Evolutionary conservation across 306 rosid genomes (phyloP).

Genomic region (Lathyrus sativus): DNA sequence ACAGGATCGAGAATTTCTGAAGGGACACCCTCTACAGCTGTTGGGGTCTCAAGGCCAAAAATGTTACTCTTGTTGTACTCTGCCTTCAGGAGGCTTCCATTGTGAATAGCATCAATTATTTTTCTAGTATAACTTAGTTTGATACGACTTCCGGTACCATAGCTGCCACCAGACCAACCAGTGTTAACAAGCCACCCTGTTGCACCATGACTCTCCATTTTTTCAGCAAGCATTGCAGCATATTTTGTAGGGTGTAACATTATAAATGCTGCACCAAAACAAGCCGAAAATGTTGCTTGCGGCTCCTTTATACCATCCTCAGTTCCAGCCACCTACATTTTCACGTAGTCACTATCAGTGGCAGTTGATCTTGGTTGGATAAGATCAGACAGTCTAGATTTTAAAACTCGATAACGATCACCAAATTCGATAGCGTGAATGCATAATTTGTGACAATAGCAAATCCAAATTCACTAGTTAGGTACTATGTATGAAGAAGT

Average conservation of each 20-base stretch:
- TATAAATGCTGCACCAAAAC: slow-evolving; percentile 92
- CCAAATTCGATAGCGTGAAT: too few species aligned
- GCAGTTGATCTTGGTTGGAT: not conserved
- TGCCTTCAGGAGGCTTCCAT: slow-evolving; percentile 64
- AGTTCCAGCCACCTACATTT: slow-evolving; percentile 78
- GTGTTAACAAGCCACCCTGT: slow-evolving; percentile 98
- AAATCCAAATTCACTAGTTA: too few species aligned
- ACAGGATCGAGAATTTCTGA: slow-evolving; percentile 73
- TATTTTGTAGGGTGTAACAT: slow-evolving; percentile 91
- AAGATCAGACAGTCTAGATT: too few species aligned
- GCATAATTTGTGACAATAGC: too few species aligned
- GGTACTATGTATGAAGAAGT: not conserved
- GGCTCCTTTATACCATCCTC: slow-evolving; percentile 95
- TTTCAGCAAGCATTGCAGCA: slow-evolving; percentile 91
- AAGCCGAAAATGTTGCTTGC: slow-evolving; percentile 93
- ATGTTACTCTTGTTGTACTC: slow-evolving; percentile 61
- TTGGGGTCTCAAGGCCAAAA: slow-evolving; percentile 83
- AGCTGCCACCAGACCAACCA: slow-evolving; percentile 94
- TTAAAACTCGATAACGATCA: too few species aligned
- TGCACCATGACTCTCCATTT: slow-evolving; percentile 88
- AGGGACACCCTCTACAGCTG: slow-evolving; percentile 74
- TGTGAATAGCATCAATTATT: slow-evolving; percentile 88
- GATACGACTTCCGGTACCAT: slow-evolving; percentile 75
- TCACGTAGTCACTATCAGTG: not conserved
- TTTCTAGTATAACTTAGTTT: slow-evolving; percentile 76